Base-by-base conservation (phyloP, 2,329 filamentous ascomycete genomes). In the Colletotrichum sublineola region DNA sequence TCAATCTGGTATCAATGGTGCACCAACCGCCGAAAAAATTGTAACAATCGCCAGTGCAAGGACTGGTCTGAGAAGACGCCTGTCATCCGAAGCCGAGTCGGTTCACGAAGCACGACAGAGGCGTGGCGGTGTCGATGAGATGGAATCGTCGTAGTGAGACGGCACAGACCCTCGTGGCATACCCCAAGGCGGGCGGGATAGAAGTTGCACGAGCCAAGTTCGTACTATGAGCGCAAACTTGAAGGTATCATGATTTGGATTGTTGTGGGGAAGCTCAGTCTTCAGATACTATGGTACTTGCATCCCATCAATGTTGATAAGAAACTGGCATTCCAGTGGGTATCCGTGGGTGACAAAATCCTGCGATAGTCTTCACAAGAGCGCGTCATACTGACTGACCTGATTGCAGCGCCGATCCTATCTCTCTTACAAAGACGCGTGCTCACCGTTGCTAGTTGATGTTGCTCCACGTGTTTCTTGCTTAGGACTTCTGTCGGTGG, bases 161-260 rank as follows among this genome's bases (percentile, higher is more conserved):
- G 55, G 48, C 24, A 48, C 36, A 56, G 31, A 50, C 38, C 69
- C 66, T 73, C 70, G 60, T 70, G 70, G 70, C 60, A 65, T 64
- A 52, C 20, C 12, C 55, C 48, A 61, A 42, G 33, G 24, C 24
- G 24, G 48, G 14, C 58, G 40, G 40, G 40, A 36, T 56, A n/a
- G 1, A 20, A 31, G 70, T 73, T 44, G 57, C 66, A 11, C 56
- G 14, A 62, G 15, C 31, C 12, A 42, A 20, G n/a, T 20, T 60
- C 36, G 24, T 24, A 24, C 24, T 24, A 24, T 24, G 55, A 15
- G 42, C 67, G 52, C 60, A 70, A 68, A 64, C 60, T 61, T 40
- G 38, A 29, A 55, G 40, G 20, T 15, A 50, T 18, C 15, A 18
- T 15, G 18, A n/a, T 33, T 52, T 42, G 15, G 29, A 44, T 31